Percentiles rank a stretch among this genome's conserved stretches.
These are phyloP conservation scores for Trametes coccinea DNA, from an alignment of 768 basidiomycete genomes.

Conservation along the genomic window DNA sequence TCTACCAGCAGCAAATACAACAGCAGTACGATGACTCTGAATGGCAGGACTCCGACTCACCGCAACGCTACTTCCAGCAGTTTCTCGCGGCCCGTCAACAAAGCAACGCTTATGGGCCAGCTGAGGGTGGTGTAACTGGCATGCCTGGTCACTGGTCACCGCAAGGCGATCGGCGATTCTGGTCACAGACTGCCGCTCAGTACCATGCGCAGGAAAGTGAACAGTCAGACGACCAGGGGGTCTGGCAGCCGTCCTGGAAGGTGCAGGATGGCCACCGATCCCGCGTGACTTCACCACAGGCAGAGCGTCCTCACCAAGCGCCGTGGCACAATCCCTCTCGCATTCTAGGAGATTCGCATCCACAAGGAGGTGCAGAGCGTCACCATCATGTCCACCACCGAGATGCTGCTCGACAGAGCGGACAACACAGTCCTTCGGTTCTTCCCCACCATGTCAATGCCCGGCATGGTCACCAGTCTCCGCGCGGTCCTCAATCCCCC, in stretches of 20 bases:
- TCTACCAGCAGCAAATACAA: neutral
- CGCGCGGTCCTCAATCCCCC: conserved; percentile 12
- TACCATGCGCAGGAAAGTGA: conserved; percentile 14
- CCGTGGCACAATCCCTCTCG: neutral
- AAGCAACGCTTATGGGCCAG: neutral
- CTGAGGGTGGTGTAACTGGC: neutral
- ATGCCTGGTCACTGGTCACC: conserved; percentile 16
- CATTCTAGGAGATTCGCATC: neutral
- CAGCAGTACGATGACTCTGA: conserved; percentile 8
- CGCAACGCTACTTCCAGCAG: neutral
- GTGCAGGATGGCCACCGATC: conserved; percentile 2
- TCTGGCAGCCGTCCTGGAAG: conserved; percentile 12
- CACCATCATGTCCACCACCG: conserved; percentile 11
- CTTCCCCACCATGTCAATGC: neutral
- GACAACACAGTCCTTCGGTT: conserved; percentile 12
- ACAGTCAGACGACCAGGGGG: conserved; percentile 19
- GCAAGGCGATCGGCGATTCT: conserved; percentile 9
- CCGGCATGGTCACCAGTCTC: conserved; percentile 8
- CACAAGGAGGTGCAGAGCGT: neutral
- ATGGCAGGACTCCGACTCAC: conserved; percentile 8
- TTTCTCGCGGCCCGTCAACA: neutral
- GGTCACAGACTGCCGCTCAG: conserved; percentile 1
- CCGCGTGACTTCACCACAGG: neutral
- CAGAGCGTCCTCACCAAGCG: conserved; percentile 12
- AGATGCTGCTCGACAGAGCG: conserved; percentile 8